Conservation (phyloP, 2,329 filamentous ascomycete genomes). For the Clarireedia hainanense region DNA sequence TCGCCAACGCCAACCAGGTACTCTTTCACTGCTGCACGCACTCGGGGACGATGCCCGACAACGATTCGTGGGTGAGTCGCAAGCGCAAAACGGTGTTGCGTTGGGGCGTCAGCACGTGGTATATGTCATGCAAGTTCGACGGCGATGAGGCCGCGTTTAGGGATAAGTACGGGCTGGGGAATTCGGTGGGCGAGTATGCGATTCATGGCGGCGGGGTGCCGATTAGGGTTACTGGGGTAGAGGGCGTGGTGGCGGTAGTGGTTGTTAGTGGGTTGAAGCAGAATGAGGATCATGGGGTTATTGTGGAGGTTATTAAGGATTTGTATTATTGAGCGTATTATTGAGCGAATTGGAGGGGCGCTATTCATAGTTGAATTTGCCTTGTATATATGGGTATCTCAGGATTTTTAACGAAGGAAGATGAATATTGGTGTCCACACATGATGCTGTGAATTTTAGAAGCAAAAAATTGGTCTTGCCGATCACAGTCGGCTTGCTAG, state of each 20-base stretch:
- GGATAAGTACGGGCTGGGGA: conserved; percentile 54
- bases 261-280: conserved; percentile 71
- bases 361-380: no score
- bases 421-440: no score
- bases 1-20: conserved; percentile 49
- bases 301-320: conserved; percentile 46
- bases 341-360: no score
- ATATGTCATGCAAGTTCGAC: conserved; percentile 58
- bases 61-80: conserved; percentile 60
- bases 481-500: no score
- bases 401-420: no score
- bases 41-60: conserved; percentile 61
- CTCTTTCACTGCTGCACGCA: conserved; percentile 65
- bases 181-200: conserved; percentile 54
- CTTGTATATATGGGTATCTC: no score
- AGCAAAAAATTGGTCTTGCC: no score
- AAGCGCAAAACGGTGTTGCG: conserved; percentile 67
- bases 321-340: conserved; percentile 15
- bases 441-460: no score
- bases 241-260: conserved; percentile 67
- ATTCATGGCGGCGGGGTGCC: conserved; percentile 74
- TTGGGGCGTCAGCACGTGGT: conserved; percentile 64
- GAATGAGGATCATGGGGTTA: conserved; percentile 68
- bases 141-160: conserved; percentile 59
- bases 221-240: conserved; percentile 62